A percentile compares a stretch with the other conserved stretches of the same genome.
Evolutionary conservation across 441 rosid species (phyloP).

Genomic region (Gossypium schwendimanii): DNA sequence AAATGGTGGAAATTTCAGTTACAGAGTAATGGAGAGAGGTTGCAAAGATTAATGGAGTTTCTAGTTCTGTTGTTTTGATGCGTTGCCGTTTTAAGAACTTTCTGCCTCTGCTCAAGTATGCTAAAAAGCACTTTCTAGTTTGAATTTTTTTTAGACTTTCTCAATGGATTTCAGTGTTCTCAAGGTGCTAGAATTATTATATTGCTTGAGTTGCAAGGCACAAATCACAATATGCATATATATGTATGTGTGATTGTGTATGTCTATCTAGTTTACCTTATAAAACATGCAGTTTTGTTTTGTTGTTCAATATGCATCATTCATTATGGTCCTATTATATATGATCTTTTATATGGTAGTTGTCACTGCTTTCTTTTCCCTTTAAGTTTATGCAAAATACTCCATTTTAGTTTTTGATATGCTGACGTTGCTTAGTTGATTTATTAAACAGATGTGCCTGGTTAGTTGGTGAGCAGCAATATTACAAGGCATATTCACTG

Average conservation of each 20-base stretch:
- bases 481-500: constrained; percentile 11
- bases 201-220: not conserved
- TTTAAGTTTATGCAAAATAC: not conserved
- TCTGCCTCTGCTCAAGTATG: not conserved
- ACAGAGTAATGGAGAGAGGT: too few relatives aligned
- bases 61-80: not conserved
- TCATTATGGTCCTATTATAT: not conserved
- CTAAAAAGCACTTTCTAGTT: not conserved
- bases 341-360: not conserved
- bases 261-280: not conserved
- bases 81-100: not conserved
- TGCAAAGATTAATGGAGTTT: too few relatives aligned
- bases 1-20: too few relatives aligned
- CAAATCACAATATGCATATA: not conserved
- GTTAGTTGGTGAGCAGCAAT: constrained; percentile 1
- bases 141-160: not conserved
- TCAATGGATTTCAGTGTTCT: not conserved
- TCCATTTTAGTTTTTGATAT: not conserved
- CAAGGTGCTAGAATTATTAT: not conserved
- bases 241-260: not conserved
- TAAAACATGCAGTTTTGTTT: not conserved
- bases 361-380: not conserved
- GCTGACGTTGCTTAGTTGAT: not conserved
- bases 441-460: constrained; percentile 5
- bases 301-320: not conserved